Conservation (phyloP, 257 asterid species). For the Capsicum chinense region DNA sequence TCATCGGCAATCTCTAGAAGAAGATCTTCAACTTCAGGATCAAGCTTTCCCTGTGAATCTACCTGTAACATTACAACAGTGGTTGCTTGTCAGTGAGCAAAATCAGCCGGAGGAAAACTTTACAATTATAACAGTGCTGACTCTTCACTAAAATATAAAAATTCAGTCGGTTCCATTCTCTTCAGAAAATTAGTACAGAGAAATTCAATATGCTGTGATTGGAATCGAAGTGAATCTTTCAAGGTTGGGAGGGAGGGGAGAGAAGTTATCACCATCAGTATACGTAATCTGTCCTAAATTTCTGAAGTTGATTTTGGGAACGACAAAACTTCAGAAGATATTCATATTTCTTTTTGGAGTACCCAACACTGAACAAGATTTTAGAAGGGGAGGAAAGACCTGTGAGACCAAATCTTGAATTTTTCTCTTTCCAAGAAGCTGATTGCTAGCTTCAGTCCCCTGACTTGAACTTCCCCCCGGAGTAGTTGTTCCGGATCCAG, state of each 20-base stretch:
- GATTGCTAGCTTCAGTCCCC: conserved; percentile 89
- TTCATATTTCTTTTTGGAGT: background rate
- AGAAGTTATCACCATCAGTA: conserved; percentile 16
- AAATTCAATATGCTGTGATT: background rate
- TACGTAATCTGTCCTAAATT: background rate
- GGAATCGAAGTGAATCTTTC: conserved; percentile 1
- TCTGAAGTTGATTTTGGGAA: background rate
- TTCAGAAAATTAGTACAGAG: background rate
- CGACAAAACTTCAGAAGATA: background rate
- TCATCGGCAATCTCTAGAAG: conserved; percentile 83
- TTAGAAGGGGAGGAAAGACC: conserved; percentile 46
- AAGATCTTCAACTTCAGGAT: conserved; percentile 84
- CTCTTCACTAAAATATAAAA: background rate
- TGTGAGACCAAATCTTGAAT: conserved; percentile 87
- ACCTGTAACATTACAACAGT: conserved; percentile 55
- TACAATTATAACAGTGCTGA: background rate
- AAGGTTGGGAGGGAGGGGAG: background rate
- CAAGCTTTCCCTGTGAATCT: conserved; percentile 67
- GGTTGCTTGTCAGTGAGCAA: background rate
- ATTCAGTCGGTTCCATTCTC: background rate
- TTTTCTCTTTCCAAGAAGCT: conserved; percentile 90
- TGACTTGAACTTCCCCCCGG: conserved; percentile 97
- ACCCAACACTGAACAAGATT: conserved; percentile 13
- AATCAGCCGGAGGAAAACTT: background rate
- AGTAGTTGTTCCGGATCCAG: conserved; percentile 86